Percentiles rank a stretch among this genome's conserved stretches.
These are phyloP conservation scores for Penicillium sp. DNA, from an alignment of 2,329 filamentous ascomycete species.

Conservation along the genomic window DNA sequence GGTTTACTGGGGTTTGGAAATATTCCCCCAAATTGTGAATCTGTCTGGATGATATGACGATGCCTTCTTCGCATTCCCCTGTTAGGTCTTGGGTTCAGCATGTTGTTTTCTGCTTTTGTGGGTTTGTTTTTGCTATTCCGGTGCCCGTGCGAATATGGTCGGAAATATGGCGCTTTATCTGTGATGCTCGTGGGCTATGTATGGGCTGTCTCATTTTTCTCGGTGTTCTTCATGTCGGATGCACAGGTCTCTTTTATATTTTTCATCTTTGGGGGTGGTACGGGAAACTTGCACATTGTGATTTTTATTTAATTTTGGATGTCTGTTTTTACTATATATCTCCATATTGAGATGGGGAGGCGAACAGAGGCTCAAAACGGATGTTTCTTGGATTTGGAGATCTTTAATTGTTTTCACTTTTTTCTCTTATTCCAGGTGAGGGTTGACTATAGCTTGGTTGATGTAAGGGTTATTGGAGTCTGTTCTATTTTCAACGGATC, in stretches of 20 bases:
- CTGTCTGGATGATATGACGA: neutral
- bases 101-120: slow-evolving; percentile 1
- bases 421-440: neutral
- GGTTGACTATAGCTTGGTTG: neutral
- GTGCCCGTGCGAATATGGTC: slow-evolving; percentile 9
- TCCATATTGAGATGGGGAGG: slow-evolving; percentile 2
- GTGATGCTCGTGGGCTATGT: slow-evolving; percentile 6
- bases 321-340: slow-evolving; percentile 8
- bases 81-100: neutral
- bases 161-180: slow-evolving; percentile 14
- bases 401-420: slow-evolving; percentile 3
- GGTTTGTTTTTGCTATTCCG: slow-evolving; percentile 4
- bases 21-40: neutral
- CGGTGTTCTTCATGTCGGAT: slow-evolving; percentile 12
- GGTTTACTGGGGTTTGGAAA: neutral
- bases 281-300: slow-evolving; percentile 8
- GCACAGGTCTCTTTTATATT: slow-evolving; percentile 1
- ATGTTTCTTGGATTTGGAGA: slow-evolving; percentile 8
- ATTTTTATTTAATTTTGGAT: slow-evolving; percentile 4
- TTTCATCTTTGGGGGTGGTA: slow-evolving; percentile 1
- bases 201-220: slow-evolving; percentile 10
- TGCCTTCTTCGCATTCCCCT: neutral
- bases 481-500: neutral
- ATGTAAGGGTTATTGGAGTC: slow-evolving; percentile 1
- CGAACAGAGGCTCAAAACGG: slow-evolving; percentile 9